Evolutionary conservation across 768 basidiomycete genomes (phyloP), one percentile per base, ranked within the genome.

Genomic region (Hygrocybe coccinea): DNA sequence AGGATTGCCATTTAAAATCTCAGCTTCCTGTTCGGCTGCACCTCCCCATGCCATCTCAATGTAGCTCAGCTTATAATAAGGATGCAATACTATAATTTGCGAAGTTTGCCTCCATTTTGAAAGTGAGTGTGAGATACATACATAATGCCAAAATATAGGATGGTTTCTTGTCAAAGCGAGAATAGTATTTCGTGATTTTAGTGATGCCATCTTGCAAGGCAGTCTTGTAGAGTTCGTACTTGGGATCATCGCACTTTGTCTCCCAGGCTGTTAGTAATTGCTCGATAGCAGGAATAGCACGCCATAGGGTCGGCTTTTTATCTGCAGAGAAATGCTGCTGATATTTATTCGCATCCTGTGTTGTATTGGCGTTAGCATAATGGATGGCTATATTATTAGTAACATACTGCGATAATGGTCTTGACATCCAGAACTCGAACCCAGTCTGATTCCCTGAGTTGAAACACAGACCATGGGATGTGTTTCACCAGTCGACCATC

Each of bases 61-160:
- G 51, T 68, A 72, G 0, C 38, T 22, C 0, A 70, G 56, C n/a
- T 71, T 71, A 57, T 63, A 71, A 50, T 70, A 73, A 0, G 64
- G 70, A 36, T 72, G 67, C 11, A 70, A 47, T 1, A 63, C 66
- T 68, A 43, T n/a, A 29, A 29, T 29, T 29, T 34, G 17, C 22
- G 41, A 46, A 11, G 17, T 19, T 24, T 5, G 25, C 38, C 34
- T 56, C 24, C 11, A n/a, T 15, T 51, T 39, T 6, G 7, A 43
- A 51, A 33, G 5, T 15, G n/a, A 22, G 50, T 34, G 19, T 21
- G 33, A 50, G 24, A 59, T 29, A 29, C 55, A n/a, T 36, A 61
- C 60, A 45, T n/a, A 58, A 51, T 25, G 57, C 24, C 3, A 61
- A 51, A 34, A 61, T 46, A 50, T 48, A 61, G n/a, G 29, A 33